phyloP scores from a whole-genome alignment of 306 rosid genomes.

The Vigna mungo region DNA sequence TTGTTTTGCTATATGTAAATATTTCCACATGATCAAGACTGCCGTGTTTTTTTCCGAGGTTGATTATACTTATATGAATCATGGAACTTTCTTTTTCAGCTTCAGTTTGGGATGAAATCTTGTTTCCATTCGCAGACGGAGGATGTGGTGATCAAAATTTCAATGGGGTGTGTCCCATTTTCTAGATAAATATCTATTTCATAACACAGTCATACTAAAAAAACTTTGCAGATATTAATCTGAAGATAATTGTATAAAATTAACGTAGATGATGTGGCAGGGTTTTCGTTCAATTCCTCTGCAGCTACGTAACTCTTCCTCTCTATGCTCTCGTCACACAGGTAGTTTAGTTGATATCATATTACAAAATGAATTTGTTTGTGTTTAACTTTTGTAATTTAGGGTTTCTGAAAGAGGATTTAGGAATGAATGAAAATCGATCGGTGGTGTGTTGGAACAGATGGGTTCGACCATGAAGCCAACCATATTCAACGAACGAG shows the following conservation, averaged over 20 bases:
- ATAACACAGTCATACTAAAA: background rate
- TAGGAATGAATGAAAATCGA: background rate
- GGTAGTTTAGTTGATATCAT: background rate
- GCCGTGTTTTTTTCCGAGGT: no score
- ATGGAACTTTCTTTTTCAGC: background rate
- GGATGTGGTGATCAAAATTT: background rate
- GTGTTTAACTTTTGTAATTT: background rate
- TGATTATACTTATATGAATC: background rate
- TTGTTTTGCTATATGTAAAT: background rate
- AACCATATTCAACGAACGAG: conserved; percentile 71
- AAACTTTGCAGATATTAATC: background rate
- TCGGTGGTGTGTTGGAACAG: conserved; percentile 43
- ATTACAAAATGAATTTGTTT: no score
- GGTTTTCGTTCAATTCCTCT: conserved; percentile 16
- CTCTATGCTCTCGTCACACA: conserved; percentile 18
- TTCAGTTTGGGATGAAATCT: conserved; percentile 2
- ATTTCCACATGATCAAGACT: background rate
- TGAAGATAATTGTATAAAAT: background rate
- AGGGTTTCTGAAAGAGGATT: background rate
- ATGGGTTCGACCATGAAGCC: conserved; percentile 84
- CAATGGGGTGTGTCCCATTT: conserved; percentile 18
- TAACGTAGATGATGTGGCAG: background rate
- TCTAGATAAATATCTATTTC: background rate
- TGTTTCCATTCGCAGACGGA: conserved; percentile 11
- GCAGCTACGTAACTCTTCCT: conserved; percentile 25